These are phyloP conservation scores for Cordyceps pruinosa DNA, from an alignment of 2,329 filamentous ascomycete species.

Conservation along the genomic window DNA sequence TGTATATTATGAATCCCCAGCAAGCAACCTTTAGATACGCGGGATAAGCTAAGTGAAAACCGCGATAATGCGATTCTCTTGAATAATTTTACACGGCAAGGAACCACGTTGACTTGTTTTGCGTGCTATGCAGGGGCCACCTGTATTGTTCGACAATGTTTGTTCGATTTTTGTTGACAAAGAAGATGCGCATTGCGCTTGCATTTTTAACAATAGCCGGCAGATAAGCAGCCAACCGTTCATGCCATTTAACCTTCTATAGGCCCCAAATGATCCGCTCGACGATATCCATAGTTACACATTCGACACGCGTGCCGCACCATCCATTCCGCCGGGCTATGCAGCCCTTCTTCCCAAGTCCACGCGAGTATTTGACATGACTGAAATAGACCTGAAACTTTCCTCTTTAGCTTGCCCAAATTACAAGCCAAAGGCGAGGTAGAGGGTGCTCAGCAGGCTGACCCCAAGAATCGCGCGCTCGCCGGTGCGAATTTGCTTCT, in stretches of 20 bases:
- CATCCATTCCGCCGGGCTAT: neutral
- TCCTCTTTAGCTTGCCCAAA: neutral
- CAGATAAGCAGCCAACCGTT: neutral
- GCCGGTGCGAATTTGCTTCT: constrained; percentile 37
- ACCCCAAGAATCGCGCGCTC: constrained; percentile 44
- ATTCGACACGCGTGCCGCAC: neutral
- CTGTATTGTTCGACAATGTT: neutral
- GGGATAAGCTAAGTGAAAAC: neutral
- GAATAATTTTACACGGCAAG: too few species aligned
- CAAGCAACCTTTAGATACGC: neutral
- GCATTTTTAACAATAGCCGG: constrained; percentile 1
- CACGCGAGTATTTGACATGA: constrained; percentile 7
- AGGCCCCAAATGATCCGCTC: constrained; percentile 6
- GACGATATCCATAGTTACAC: constrained; percentile 7
- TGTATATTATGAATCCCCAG: neutral
- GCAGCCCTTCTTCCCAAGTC: neutral
- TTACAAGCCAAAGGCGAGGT: constrained; percentile 44
- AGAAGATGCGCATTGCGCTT: constrained; percentile 4
- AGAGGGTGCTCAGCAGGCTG: constrained; percentile 35
- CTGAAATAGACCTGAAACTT: constrained; percentile 1
- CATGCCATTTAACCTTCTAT: neutral
- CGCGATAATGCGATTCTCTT: neutral
- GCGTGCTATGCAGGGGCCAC: too few species aligned
- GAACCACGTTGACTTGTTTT: too few species aligned
- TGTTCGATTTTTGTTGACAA: constrained; percentile 3